Percentiles rank a stretch among this genome's conserved stretches.
These are phyloP conservation scores for Rhodocollybia butyracea DNA, from an alignment of 768 basidiomycete species.

Conservation along the genomic window DNA sequence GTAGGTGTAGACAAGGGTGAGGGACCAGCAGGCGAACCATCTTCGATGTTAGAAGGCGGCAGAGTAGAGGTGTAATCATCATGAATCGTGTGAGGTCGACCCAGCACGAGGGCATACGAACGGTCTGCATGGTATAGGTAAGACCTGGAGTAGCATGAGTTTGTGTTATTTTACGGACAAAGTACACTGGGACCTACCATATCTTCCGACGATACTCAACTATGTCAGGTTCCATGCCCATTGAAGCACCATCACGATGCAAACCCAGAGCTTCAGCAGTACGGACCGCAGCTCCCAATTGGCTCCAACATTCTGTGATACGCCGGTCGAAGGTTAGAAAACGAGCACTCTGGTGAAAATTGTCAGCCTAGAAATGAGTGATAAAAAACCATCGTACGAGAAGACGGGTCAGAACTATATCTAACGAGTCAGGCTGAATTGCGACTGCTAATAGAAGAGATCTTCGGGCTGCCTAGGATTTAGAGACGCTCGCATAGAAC, in stretches of 20 bases:
- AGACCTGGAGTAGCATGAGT: slow-evolving; percentile 47
- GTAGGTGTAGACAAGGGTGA: slow-evolving; percentile 70
- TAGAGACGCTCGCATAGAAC: slow-evolving; percentile 5
- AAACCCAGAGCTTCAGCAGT: slow-evolving; percentile 93
- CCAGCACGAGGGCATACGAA: slow-evolving; percentile 87
- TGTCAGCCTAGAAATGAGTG: slow-evolving; percentile 38
- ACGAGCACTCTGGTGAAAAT: slow-evolving; percentile 44
- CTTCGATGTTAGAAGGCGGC: slow-evolving; percentile 70
- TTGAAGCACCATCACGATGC: slow-evolving; percentile 82
- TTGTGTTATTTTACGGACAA: not conserved
- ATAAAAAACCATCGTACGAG: slow-evolving; percentile 52
- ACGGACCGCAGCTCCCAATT: slow-evolving; percentile 87
- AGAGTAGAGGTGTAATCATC: slow-evolving; percentile 85
- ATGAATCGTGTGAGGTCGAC: slow-evolving; percentile 86
- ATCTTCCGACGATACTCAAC: slow-evolving; percentile 89
- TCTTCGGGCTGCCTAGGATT: slow-evolving; percentile 59
- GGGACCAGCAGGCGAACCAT: slow-evolving; percentile 45
- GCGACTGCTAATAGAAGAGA: slow-evolving; percentile 90
- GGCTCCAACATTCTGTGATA: slow-evolving; percentile 95
- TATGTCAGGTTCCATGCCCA: slow-evolving; percentile 70
- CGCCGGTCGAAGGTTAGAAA: slow-evolving; percentile 73
- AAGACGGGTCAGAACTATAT: slow-evolving; percentile 89
- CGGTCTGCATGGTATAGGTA: slow-evolving; percentile 93
- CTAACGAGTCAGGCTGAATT: slow-evolving; percentile 88
- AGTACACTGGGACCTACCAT: slow-evolving; percentile 75